phyloP scores from a whole-genome alignment of 345 rosid species.

The Brassica incana region DNA sequence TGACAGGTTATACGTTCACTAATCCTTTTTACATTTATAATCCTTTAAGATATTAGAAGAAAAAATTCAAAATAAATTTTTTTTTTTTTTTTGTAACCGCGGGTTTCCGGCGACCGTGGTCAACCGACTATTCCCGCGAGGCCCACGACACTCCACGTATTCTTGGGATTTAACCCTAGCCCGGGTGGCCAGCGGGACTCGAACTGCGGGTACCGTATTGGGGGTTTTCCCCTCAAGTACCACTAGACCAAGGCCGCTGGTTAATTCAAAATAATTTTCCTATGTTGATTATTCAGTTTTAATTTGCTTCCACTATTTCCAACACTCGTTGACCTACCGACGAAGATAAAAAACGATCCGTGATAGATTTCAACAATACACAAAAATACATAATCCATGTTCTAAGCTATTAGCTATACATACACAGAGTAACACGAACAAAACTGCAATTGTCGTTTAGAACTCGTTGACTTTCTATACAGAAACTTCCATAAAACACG shows the following conservation, averaged over 20 bases:
- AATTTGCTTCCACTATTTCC: constrained; percentile 10
- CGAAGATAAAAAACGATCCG: constrained; percentile 23
- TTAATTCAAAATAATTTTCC: not conserved
- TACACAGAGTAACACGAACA: constrained; percentile 5
- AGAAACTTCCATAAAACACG: constrained; percentile 39
- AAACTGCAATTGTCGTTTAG: constrained; percentile 32
- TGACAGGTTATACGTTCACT: not conserved
- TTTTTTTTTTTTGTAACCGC: no score
- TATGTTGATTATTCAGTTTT: not conserved
- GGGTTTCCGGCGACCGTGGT: no score
- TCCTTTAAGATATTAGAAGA: no score
- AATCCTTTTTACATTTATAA: not conserved
- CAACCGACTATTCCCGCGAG: no score
- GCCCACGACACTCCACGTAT: no score
- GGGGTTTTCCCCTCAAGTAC: no score
- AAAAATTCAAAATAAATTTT: not conserved
- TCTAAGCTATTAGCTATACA: not conserved
- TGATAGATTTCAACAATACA: constrained; percentile 29
- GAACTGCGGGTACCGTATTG: no score
- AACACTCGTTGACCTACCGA: constrained; percentile 26
- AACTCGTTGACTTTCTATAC: constrained; percentile 31
- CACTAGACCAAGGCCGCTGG: no score
- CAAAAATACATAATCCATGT: constrained; percentile 14
- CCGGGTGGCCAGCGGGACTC: no score
- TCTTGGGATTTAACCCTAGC: no score